Base-by-base conservation (phyloP, 768 basidiomycete genomes). In the Suillus fuscotomentosus region DNA sequence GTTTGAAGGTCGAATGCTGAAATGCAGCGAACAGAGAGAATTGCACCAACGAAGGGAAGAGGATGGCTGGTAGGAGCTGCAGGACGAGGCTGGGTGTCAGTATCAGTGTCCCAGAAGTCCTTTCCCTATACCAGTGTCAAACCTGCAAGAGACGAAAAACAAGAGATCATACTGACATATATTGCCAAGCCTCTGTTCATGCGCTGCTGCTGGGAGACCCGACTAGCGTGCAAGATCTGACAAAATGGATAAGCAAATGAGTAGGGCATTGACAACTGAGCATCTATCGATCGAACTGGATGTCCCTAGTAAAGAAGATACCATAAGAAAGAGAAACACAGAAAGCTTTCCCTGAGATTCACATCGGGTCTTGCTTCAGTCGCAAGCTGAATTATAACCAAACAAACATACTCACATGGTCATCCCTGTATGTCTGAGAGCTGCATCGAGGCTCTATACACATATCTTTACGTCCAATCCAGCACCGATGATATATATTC, bases 391-490 rank as follows among this genome's bases (percentile, higher is more conserved):
- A 56, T 1, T 0, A 15, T 1, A 38, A 22, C n/a, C n/a, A 24
- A 56, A 24, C 22, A 7, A 8, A 7, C 48, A 15, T 14, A 50
- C 48, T 14, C 48, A 36, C 20, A 7, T 1, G 1, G 15, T 50
- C 14, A 24, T 24, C 3, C 0, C 6, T 1, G 14, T 0, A 3
- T 24, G 48, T 15, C 15, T 24, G 5, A 60, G 22, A 4, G 9
- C 43, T 31, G 27, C 60, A 75, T 87, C 86, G 9, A 81, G 85
- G 68, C 94, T 87, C 95, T 95, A 97, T 0, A 94, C 83, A 4
- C 90, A 87, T 1, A 96, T 76, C 42, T 83, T 79, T 65, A 86
- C 82, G 73, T 96, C 95, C 70, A 84, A 84, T 0, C 94, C 94
- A 15, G 87, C 93, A 69, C 90, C 93, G 3, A 88, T 91, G 5